phyloP scores from a whole-genome alignment of 257 asterid genomes.

The Lycium ferocissimum region DNA sequence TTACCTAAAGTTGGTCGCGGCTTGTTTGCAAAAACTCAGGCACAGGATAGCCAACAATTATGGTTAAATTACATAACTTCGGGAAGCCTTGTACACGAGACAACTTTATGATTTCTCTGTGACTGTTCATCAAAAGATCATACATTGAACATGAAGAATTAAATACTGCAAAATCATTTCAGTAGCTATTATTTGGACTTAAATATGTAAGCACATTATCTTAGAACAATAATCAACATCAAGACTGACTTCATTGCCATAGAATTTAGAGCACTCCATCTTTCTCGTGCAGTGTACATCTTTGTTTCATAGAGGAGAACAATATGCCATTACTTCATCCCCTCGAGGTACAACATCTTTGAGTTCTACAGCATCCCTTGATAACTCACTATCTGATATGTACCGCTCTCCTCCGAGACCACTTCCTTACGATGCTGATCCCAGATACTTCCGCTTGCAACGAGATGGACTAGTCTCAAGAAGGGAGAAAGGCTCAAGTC shows the following conservation, averaged over 20 bases:
- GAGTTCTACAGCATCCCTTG: slow-evolving; percentile 63
- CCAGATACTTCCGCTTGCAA: slow-evolving; percentile 71
- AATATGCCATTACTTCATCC: slow-evolving; percentile 59
- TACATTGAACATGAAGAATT: not conserved
- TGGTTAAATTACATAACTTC: not conserved
- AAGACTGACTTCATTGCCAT: not conserved
- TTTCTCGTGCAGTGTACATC: slow-evolving; percentile 69
- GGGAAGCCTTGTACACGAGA: slow-evolving; percentile 12
- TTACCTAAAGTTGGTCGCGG: not conserved
- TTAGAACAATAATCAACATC: not conserved
- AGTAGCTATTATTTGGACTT: not conserved
- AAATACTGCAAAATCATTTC: slow-evolving; percentile 9
- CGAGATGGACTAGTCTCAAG: slow-evolving; percentile 72
- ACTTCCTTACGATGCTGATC: slow-evolving; percentile 87
- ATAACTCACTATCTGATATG: slow-evolving; percentile 76
- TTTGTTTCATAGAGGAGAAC: slow-evolving; percentile 71
- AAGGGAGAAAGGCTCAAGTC: slow-evolving; percentile 88
- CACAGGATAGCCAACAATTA: not conserved
- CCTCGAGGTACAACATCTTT: slow-evolving; percentile 63
- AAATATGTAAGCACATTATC: not conserved
- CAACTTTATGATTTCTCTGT: not conserved
- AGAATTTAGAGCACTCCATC: slow-evolving; percentile 34
- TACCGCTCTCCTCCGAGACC: slow-evolving; percentile 96
- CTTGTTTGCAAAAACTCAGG: not conserved
- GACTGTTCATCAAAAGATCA: slow-evolving; percentile 1